A percentile compares a stretch with the other conserved stretches of the same genome.
Evolutionary conservation across 306 rosid species (phyloP).

Genomic region (Fragaria nilgerrensis): DNA sequence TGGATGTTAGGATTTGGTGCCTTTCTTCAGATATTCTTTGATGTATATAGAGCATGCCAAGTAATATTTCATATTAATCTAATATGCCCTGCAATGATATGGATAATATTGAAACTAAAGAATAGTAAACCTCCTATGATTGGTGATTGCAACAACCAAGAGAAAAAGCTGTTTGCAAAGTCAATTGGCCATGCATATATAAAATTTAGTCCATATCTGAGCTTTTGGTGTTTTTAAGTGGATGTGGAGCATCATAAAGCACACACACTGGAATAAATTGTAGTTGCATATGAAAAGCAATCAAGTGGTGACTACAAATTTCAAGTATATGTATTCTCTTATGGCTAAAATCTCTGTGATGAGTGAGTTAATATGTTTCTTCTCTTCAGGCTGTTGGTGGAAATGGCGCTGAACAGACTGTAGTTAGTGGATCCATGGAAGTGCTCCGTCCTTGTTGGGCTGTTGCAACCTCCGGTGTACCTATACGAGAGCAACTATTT

Average conservation of each 20-base stretch:
- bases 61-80: not conserved
- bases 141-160: slow-evolving; percentile 1
- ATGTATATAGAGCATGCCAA: not conserved
- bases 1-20: not conserved
- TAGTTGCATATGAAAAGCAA: not conserved
- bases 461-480: slow-evolving; percentile 97
- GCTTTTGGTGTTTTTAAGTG: not conserved
- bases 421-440: slow-evolving; percentile 96
- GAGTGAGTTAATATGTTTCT: slow-evolving; percentile 16
- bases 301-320: not conserved
- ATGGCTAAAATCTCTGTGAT: not conserved
- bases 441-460: slow-evolving; percentile 99
- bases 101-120: not conserved
- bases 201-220: not conserved
- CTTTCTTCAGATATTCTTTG: not conserved
- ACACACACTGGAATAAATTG: not conserved
- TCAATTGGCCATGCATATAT: not conserved
- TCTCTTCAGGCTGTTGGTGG: slow-evolving; percentile 87
- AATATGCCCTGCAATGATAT: not conserved
- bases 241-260: not conserved
- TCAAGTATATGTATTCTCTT: not conserved
- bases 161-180: not conserved
- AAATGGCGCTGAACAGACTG: slow-evolving; percentile 97
- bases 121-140: not conserved
- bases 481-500: slow-evolving; percentile 86